Percentiles rank a stretch among this genome's conserved stretches.
These are phyloP conservation scores for Allium sativum DNA, from an alignment of 106 monocot genomes.

Conservation along the genomic window DNA sequence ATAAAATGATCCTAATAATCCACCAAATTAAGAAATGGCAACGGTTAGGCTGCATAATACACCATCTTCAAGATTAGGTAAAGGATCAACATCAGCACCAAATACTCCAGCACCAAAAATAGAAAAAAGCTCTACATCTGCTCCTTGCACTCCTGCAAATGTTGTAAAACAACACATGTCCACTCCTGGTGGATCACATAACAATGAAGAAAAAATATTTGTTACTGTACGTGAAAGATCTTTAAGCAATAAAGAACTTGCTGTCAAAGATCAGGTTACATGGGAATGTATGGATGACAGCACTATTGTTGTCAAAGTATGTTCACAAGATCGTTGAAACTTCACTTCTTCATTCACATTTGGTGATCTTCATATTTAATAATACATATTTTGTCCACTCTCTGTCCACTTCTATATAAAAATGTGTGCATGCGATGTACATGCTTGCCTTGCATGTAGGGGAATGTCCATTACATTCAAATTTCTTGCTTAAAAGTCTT, in stretches of 20 bases:
- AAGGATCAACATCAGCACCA: constrained; percentile 32
- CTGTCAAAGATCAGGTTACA: constrained; percentile 56
- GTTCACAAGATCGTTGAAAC: constrained; percentile 51
- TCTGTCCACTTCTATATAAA: too few species aligned
- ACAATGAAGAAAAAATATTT: constrained; percentile 87
- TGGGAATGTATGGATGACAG: constrained; percentile 75
- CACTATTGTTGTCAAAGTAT: constrained; percentile 47
- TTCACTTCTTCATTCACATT: constrained; percentile 51
- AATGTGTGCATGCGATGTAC: too few species aligned
- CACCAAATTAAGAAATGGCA: too few species aligned
- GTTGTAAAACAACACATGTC: constrained; percentile 42
- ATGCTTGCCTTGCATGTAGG: too few species aligned
- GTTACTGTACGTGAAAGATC: constrained; percentile 86
- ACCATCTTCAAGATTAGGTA: constrained; percentile 55
- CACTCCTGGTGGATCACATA: constrained; percentile 42
- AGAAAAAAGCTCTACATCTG: constrained; percentile 39
- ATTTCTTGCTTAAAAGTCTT: too few species aligned
- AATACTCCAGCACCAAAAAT: constrained; percentile 70
- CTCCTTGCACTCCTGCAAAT: constrained; percentile 59
- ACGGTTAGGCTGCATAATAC: constrained; percentile 31
- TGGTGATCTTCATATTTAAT: too few species aligned
- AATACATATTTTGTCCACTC: too few species aligned
- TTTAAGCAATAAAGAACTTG: constrained; percentile 59
- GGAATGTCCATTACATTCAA: too few species aligned
- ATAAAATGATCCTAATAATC: too few species aligned